Percentiles rank a stretch among this genome's conserved stretches.
Evolutionary conservation across 2,329 filamentous ascomycete genomes (phyloP).

Genomic region (Cryphonectria radicalis): DNA sequence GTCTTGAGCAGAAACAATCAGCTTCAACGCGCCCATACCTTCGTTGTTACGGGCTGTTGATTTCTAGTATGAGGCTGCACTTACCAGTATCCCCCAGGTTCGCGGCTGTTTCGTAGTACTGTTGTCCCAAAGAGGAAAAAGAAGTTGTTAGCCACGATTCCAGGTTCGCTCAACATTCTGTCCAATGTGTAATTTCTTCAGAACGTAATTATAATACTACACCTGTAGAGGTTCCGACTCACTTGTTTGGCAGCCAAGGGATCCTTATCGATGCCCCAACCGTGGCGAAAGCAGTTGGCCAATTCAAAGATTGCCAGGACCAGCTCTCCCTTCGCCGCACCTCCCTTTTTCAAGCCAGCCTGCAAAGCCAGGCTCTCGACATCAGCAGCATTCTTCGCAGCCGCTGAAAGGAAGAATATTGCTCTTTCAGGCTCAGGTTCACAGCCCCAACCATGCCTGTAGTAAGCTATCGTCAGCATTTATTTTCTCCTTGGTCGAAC

Average conservation of each 20-base stretch:
- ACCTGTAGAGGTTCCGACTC: conserved; percentile 34
- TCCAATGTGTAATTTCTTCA: not conserved
- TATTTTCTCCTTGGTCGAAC: not conserved
- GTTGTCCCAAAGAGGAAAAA: conserved; percentile 31
- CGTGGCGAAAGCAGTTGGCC: conserved; percentile 89
- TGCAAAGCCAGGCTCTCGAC: conserved; percentile 85
- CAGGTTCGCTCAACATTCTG: not conserved
- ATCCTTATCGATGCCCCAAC: conserved; percentile 90
- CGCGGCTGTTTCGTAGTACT: conserved; percentile 97
- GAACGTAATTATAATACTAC: not conserved
- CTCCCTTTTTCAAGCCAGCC: conserved; percentile 89
- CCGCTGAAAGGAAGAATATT: conserved; percentile 82
- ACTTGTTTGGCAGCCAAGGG: conserved; percentile 79
- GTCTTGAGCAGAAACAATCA: conserved; percentile 57
- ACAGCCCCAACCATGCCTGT: conserved; percentile 92
- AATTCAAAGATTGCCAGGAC: conserved; percentile 96
- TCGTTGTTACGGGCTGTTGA: not conserved
- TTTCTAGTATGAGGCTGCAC: conserved; percentile 34
- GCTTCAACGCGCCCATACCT: conserved; percentile 31
- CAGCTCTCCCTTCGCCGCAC: conserved; percentile 92
- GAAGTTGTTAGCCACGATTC: conserved; percentile 20
- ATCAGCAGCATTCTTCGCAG: conserved; percentile 85
- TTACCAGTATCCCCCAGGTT: conserved; percentile 87
- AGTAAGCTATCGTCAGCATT: conserved; percentile 34
- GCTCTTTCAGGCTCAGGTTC: conserved; percentile 71